phyloP scores from a whole-genome alignment of 1,284 basidiomycete species.

The Trametes sp. region DNA sequence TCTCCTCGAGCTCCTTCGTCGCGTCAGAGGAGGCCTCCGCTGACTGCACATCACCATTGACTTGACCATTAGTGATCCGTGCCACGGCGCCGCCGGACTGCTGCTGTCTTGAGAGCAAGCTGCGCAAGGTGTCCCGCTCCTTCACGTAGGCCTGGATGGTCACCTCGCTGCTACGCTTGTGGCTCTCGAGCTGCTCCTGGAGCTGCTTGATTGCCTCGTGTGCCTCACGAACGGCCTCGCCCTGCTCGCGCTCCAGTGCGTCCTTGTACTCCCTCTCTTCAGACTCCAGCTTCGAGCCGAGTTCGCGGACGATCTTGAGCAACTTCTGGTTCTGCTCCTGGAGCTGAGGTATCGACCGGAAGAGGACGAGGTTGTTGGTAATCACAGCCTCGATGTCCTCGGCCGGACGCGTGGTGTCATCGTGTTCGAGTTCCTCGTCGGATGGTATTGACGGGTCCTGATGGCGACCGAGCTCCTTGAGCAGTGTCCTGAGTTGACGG shows the following conservation, averaged over 20 bases:
- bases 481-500: conserved; percentile 82
- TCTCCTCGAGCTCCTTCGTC: conserved; percentile 70
- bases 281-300: conserved; percentile 80
- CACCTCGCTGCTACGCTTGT: conserved; percentile 72
- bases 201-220: conserved; percentile 86
- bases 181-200: conserved; percentile 75
- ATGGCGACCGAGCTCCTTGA: conserved; percentile 80
- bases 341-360: conserved; percentile 80
- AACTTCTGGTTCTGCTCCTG: conserved; percentile 93
- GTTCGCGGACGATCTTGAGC: conserved; percentile 82
- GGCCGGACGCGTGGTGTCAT: conserved; percentile 48
- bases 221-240: conserved; percentile 86
- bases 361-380: conserved; percentile 90
- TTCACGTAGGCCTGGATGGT: conserved; percentile 83
- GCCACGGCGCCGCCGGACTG: conserved; percentile 26
- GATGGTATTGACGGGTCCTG: conserved; percentile 85
- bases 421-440: conserved; percentile 70
- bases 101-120: conserved; percentile 67
- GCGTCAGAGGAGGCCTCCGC: conserved; percentile 41
- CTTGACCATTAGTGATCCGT: conserved; percentile 43
- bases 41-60: conserved; percentile 36
- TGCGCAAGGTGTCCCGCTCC: conserved; percentile 88
- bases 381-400: conserved; percentile 82
- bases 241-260: conserved; percentile 73
- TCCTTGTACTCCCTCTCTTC: conserved; percentile 77